phyloP scores from a whole-genome alignment of 1,139 yeast species.

The Magnusiomyces magnusii region DNA sequence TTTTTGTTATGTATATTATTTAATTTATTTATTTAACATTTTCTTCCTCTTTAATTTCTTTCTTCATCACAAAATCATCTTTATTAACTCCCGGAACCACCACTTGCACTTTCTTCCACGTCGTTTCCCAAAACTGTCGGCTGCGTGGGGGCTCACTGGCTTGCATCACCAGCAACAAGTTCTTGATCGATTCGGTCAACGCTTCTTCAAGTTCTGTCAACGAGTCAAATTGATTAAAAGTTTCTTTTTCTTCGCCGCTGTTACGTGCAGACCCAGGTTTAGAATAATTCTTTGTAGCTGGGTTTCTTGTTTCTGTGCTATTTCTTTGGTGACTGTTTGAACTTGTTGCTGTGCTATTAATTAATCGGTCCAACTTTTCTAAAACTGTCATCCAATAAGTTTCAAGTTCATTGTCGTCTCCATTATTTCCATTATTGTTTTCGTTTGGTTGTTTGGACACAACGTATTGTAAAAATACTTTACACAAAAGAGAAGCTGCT shows the following conservation, averaged over 20 bases:
- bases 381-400: conserved; percentile 40
- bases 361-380: conserved; percentile 43
- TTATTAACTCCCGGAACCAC: too few relatives aligned
- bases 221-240: too few relatives aligned
- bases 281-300: neutral
- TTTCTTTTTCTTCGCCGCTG: neutral
- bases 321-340: neutral
- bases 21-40: too few relatives aligned
- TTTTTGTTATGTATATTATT: too few relatives aligned
- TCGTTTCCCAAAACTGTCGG: conserved; percentile 34
- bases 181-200: conserved; percentile 56
- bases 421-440: conserved; percentile 14
- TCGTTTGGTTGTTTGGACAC: neutral
- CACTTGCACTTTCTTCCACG: conserved; percentile 40
- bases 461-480: conserved; percentile 59
- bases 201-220: conserved; percentile 43
- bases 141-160: conserved; percentile 31
- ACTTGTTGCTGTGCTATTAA: conserved; percentile 33
- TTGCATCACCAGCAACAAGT: conserved; percentile 42
- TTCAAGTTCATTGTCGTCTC: conserved; percentile 36
- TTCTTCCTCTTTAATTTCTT: too few relatives aligned
- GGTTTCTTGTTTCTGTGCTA: neutral
- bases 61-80: too few relatives aligned
- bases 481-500: conserved; percentile 59
- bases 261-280: neutral